Percentiles rank a stretch among this genome's conserved stretches.
Conservation (phyloP, 768 basidiomycete species). For the Leccinum aurantiacum region DNA sequence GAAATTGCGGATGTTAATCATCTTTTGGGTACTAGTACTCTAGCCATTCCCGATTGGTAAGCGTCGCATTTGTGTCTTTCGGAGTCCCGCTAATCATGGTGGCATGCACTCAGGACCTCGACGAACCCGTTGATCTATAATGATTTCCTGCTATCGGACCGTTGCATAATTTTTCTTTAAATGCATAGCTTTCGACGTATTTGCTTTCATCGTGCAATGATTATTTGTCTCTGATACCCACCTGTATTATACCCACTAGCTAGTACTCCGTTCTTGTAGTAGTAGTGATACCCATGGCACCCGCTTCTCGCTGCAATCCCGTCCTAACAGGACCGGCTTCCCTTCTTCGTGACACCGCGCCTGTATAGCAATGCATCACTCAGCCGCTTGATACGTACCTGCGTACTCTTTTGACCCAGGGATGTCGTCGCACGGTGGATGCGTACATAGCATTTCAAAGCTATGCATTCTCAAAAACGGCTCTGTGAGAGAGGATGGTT, state of each 20-base stretch:
- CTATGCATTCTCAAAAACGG: background rate
- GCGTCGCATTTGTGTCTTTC: background rate
- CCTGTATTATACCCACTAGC: background rate
- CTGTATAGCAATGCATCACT: background rate
- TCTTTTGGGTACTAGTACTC: constrained; percentile 15
- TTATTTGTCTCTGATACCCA: background rate
- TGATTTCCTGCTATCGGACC: background rate
- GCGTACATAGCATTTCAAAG: background rate
- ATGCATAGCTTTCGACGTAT: background rate
- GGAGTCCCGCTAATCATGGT: background rate
- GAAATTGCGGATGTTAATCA: background rate
- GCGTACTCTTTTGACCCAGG: too few species aligned
- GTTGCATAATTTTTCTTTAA: background rate
- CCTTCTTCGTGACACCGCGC: background rate
- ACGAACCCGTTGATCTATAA: constrained; percentile 26
- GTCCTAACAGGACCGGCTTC: background rate
- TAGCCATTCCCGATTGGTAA: constrained; percentile 26
- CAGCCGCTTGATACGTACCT: too few species aligned
- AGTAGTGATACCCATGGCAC: background rate
- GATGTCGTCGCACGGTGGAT: too few species aligned
- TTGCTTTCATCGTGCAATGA: background rate
- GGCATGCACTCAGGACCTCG: constrained; percentile 19
- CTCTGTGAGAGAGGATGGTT: background rate
- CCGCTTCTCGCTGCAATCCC: background rate
- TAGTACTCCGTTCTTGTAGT: background rate